Conservation (phyloP, 139 green algal species). For the Monoraphidium neglectum region DNA sequence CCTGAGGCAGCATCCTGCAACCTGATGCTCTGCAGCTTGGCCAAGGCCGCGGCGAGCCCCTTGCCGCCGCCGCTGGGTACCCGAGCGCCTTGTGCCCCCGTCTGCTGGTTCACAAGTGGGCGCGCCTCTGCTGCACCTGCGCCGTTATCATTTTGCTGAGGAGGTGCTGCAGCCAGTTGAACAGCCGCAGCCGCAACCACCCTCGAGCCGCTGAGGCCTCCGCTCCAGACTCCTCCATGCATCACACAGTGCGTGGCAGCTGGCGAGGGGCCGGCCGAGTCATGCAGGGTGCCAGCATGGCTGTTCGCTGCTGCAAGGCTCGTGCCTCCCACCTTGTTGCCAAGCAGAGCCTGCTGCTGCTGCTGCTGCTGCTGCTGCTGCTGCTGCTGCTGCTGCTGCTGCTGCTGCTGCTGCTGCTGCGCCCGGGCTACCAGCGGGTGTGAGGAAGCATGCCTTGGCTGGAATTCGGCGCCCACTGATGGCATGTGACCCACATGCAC, state of each 20-base stretch:
- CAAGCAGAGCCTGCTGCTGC: neutral
- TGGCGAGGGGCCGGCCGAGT: no score
- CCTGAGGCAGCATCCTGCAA: no score
- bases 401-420: neutral
- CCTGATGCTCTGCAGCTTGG: no score
- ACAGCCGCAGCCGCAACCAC: neutral
- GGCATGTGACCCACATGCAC: neutral
- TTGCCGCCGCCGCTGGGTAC: no score
- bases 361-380: neutral
- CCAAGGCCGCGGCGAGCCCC: no score
- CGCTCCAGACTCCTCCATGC: neutral
- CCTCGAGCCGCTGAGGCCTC: neutral
- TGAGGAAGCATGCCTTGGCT: conserved; percentile 54
- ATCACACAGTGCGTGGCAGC: neutral
- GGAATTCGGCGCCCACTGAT: neutral
- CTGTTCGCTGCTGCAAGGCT: no score
- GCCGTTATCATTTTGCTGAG: neutral
- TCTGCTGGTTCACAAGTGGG: no score
- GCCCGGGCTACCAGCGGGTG: conserved; percentile 58
- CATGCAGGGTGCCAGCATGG: no score
- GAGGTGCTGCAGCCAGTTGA: neutral
- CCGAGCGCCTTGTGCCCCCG: no score
- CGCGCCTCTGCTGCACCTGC: no score
- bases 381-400: neutral
- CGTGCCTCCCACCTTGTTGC: neutral